These are phyloP conservation scores for Polychaeton citri DNA, from an alignment of 2,329 filamentous ascomycete species.

Conservation along the genomic window DNA sequence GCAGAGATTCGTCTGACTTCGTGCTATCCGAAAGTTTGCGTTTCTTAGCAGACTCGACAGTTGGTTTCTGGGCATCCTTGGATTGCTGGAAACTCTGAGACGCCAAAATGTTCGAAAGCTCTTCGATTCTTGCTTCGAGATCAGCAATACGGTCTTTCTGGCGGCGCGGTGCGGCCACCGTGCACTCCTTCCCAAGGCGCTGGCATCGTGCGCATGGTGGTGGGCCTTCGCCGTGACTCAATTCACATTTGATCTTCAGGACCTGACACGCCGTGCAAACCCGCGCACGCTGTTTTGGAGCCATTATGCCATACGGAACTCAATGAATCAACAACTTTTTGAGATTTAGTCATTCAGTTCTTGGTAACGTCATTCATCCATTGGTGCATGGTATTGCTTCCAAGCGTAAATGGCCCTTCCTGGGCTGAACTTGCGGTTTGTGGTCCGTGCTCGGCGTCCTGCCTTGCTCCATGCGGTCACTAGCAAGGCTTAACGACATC, in stretches of 20 bases:
- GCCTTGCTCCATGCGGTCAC: too few relatives aligned
- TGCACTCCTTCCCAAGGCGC: slow-evolving; percentile 15
- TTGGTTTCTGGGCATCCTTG: neutral
- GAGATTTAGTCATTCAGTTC: too few relatives aligned
- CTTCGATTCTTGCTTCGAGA: slow-evolving; percentile 18
- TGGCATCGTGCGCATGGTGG: slow-evolving; percentile 17
- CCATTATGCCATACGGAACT: too few relatives aligned
- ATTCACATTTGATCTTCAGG: slow-evolving; percentile 17
- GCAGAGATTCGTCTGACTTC: neutral
- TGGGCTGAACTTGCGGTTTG: too few relatives aligned
- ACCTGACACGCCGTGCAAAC: slow-evolving; percentile 13
- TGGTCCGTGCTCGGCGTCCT: too few relatives aligned
- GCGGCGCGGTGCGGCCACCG: slow-evolving; percentile 12
- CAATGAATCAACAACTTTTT: too few relatives aligned
- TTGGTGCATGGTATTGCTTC: too few relatives aligned
- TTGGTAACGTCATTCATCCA: too few relatives aligned
- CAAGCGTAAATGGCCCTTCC: too few relatives aligned
- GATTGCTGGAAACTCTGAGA: slow-evolving; percentile 15
- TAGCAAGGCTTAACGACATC: too few relatives aligned
- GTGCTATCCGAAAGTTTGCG: neutral
- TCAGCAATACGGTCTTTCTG: slow-evolving; percentile 14
- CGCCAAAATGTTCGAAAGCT: slow-evolving; percentile 13
- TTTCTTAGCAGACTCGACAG: neutral
- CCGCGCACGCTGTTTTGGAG: slow-evolving; percentile 9
- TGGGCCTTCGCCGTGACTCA: slow-evolving; percentile 7